Base-by-base conservation (phyloP, 768 basidiomycete species). In the Paxillus ammoniavirescens region DNA sequence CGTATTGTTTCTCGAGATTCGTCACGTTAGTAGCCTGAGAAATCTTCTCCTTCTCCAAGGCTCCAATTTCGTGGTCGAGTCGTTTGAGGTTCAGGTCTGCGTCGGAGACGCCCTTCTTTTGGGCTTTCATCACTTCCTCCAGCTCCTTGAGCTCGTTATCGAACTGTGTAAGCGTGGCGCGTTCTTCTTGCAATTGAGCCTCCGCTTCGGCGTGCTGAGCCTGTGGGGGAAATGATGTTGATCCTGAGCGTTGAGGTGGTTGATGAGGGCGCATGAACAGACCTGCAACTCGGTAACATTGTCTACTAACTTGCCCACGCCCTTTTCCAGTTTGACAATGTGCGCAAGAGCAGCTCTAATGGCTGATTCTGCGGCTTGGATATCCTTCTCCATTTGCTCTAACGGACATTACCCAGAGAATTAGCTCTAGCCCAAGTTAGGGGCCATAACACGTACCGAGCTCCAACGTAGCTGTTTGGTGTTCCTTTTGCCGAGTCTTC, bases 401-500 rank as follows among this genome's bases (percentile, higher is more conserved):
- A 36, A 3, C 14, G 23, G 33, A 23, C 42, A 15, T 38, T 18
- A 3, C 47, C 35, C 41, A 44, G 18, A 1, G 13, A 7, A 33
- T 50, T 6, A 57, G 50, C 49, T 47, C 6, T 33, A 42, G 15
- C 10, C 12, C 10, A 31, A 41, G 15, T 8, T 9, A 42, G 10
- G 8, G 7, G 18, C 18, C 31, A 17, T 3, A 3, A 1, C 17
- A 65, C 85, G 42, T 58, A 96, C 95, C 89, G n/a, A 93, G 75
- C 65, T 98, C 96, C 8, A 98, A 80, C 30, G 78, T 78, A 1
- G 87, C 88, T 0, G 93, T 92, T 64, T 98, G 94, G 21, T 89
- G 77, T 54, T 95, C 93, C 73, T 91, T 93, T 65, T 97, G 93
- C 58, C 87, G 81, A 8, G 83, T 82, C 74, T 98, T 98, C 56